Evolutionary conservation across 176 grass and related monocot species (phyloP), one percentile per base, ranked within the genome.

Genomic region (Musa schizocarpa): DNA sequence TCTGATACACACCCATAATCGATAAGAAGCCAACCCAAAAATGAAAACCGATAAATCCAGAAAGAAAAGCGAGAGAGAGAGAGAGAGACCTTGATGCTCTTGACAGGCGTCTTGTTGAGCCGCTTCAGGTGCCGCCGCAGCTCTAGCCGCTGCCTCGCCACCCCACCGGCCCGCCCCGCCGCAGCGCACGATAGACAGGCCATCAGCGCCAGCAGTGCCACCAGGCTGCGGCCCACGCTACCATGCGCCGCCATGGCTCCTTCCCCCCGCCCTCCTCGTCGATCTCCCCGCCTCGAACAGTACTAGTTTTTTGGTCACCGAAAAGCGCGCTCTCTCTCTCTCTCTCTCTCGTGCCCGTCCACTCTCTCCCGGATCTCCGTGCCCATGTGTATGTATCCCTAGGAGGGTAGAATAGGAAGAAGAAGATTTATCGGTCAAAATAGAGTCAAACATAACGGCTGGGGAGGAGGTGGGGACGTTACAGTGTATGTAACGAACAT

Each of bases 121-220:
- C 70, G 70, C 9, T 72, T 72, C 50, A 72, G 51, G 50, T 72
- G 70, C 20, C 70, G 50, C 70, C 50, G 51, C 50, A 72, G 8
- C 19, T 72, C 70, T n/a, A 72, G 50, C 70, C 70, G 20, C 70
- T 72, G 70, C 70, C n/a, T 72, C 70, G 49, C 22, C 11, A 5
- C 70, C 51, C 11, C 10, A 2, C 63, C 63, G 63, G 11, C 22
- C 10, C 63, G 9, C n/a, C 11, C 63, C 63, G 23, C 63, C 9
- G 9, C 22, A 1, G 63, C n/a, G 63, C 63, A 65, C 63, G 63
- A 65, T 65, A 65, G 13, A 9, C 63, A 65, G 63, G 23, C 24
- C 63, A 2, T 22, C 63, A 65, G 1, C 22, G 63, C 63, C 63
- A 65, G 23, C 63, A 25, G 9, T 11, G 11, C 20, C 63, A 65